Conservation (phyloP, 768 basidiomycete species). For the Candolleomyces efflorescens region DNA sequence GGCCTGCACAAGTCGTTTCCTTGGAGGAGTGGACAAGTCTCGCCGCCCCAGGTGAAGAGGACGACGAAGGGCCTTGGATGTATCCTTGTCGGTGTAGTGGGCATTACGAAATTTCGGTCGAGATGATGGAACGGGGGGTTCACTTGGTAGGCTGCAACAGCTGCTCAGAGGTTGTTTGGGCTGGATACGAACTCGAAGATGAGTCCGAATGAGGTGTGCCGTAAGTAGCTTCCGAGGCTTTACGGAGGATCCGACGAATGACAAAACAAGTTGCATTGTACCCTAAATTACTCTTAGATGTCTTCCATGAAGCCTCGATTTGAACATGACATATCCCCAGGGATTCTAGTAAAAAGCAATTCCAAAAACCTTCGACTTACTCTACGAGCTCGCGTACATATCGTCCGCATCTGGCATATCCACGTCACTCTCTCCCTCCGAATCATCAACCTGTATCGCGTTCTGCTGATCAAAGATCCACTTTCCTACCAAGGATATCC, state of each 20-base stretch:
- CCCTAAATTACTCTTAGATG: too few relatives aligned
- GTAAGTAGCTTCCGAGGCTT: too few relatives aligned
- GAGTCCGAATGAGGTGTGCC: not conserved
- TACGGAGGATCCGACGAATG: too few relatives aligned
- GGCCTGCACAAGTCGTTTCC: slow-evolving; percentile 77
- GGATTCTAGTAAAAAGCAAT: too few relatives aligned
- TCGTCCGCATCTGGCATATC: not conserved
- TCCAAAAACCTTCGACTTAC: too few relatives aligned
- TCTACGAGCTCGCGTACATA: not conserved
- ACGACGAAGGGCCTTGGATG: slow-evolving; percentile 40
- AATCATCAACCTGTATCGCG: not conserved
- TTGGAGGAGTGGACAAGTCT: slow-evolving; percentile 56
- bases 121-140: slow-evolving; percentile 61
- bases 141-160: slow-evolving; percentile 70
- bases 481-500: slow-evolving; percentile 43
- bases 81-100: slow-evolving; percentile 76
- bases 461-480: slow-evolving; percentile 31
- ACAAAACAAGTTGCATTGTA: too few relatives aligned
- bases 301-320: too few relatives aligned
- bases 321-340: too few relatives aligned
- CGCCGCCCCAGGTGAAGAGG: slow-evolving; percentile 13
- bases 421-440: not conserved
- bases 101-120: slow-evolving; percentile 49
- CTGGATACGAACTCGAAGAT: slow-evolving; percentile 65
- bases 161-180: slow-evolving; percentile 84